Evolutionary conservation across 345 rosid genomes (phyloP).

Genomic region (Cochlearia excelsa): DNA sequence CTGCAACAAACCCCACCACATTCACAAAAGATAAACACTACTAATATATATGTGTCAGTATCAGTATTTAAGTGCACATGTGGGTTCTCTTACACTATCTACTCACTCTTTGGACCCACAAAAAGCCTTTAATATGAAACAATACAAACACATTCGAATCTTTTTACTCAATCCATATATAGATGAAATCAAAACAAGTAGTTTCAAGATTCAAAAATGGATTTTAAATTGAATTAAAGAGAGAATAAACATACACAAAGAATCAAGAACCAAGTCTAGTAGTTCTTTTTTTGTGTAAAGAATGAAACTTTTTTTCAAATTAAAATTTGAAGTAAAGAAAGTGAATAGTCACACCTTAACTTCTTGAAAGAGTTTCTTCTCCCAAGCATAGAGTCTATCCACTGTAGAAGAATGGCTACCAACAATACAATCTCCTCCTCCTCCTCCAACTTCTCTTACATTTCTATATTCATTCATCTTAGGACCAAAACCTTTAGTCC

Average conservation of each 20-base stretch:
- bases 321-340: not conserved
- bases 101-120: conserved; percentile 38
- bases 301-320: not conserved
- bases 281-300: not conserved
- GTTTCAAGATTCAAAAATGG: conserved; percentile 28
- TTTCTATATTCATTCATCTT: conserved; percentile 50
- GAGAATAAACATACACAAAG: conserved; percentile 8
- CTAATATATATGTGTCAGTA: conserved; percentile 27
- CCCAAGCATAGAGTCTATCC: conserved; percentile 92
- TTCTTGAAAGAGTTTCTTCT: conserved; percentile 83
- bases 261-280: not conserved
- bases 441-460: conserved; percentile 27
- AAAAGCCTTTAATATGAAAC: conserved; percentile 20
- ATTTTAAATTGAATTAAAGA: not conserved
- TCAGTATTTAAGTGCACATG: conserved; percentile 30
- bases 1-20: conserved; percentile 42
- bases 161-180: conserved; percentile 20
- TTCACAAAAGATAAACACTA: conserved; percentile 16
- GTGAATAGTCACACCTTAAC: conserved; percentile 60
- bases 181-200: conserved; percentile 22
- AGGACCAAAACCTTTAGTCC: conserved; percentile 70
- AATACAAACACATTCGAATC: conserved; percentile 17
- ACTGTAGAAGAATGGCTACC: conserved; percentile 78
- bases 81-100: conserved; percentile 33
- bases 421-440: conserved; percentile 31